A percentile compares a stretch with the other conserved stretches of the same genome.
Evolutionary conservation across 257 asterid species (phyloP).

Genomic region (Solanum gandarillasii): DNA sequence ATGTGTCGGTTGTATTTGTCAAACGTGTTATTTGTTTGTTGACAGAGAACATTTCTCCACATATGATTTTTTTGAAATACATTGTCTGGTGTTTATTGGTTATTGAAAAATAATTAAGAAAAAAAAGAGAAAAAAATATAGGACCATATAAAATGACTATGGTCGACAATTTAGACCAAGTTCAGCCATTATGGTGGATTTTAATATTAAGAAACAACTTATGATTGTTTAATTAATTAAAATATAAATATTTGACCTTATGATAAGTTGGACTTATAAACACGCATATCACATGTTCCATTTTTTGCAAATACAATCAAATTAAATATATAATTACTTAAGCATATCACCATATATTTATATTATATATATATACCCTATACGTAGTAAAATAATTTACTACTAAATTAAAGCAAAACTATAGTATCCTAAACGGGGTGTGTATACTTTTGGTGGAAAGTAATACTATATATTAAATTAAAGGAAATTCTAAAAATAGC

Average conservation of each 20-base stretch:
- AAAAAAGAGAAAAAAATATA: neutral
- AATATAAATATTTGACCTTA: neutral
- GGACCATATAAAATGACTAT: neutral
- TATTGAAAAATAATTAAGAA: neutral
- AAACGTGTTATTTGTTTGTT: neutral
- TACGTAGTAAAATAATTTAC: neutral
- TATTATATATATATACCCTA: neutral
- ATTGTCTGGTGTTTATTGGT: neutral
- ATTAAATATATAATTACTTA: neutral
- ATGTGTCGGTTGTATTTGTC: neutral
- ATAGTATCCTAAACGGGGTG: neutral
- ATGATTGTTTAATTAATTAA: neutral
- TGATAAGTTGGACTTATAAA: neutral
- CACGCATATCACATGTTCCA: neutral
- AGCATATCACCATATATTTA: neutral
- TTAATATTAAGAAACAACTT: neutral
- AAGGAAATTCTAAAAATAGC: neutral
- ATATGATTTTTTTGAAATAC: neutral
- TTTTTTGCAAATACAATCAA: neutral
- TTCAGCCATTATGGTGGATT: neutral
- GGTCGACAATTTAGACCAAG: neutral
- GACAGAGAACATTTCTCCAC: neutral
- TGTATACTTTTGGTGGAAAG: neutral
- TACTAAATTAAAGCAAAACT: neutral
- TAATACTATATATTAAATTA: neutral